Evolutionary conservation across 768 basidiomycete genomes (phyloP).

Genomic region (Clavaria fumosa): DNA sequence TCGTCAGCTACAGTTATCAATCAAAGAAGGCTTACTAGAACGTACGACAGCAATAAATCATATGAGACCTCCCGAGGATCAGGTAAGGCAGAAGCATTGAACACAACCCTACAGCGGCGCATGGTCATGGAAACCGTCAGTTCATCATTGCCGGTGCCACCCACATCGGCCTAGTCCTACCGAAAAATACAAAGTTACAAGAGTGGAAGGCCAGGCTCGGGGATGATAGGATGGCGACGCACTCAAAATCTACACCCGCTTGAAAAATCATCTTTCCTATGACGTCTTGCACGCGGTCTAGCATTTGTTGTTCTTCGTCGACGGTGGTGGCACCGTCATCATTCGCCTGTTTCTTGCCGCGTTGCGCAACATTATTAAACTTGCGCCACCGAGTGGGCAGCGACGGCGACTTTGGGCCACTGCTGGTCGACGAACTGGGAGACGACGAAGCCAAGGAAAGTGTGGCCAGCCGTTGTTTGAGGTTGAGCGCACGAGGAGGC

Average conservation of each 20-base stretch:
- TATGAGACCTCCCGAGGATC: constrained; percentile 66
- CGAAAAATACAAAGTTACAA: constrained; percentile 7
- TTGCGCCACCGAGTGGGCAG: constrained; percentile 15
- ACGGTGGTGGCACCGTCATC: no score
- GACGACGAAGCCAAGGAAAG: constrained; percentile 38
- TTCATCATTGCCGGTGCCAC: constrained; percentile 14
- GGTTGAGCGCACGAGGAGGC: constrained; percentile 23
- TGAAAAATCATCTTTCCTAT: constrained; percentile 68
- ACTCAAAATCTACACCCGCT: constrained; percentile 87
- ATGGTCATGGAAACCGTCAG: constrained; percentile 8
- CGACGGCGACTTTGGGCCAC: neutral
- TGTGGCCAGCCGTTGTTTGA: constrained; percentile 57
- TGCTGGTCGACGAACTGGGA: constrained; percentile 16
- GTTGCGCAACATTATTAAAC: constrained; percentile 39
- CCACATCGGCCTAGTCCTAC: constrained; percentile 77
- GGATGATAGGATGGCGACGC: constrained; percentile 16
- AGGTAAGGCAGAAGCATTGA: constrained; percentile 71
- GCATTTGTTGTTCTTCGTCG: constrained; percentile 16
- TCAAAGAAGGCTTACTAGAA: constrained; percentile 10
- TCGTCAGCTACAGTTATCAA: constrained; percentile 4
- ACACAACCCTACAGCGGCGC: constrained; percentile 44
- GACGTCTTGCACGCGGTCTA: constrained; percentile 42
- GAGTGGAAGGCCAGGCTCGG: constrained; percentile 4
- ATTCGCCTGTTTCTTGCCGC: constrained; percentile 20
- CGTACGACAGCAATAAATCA: constrained; percentile 60